Conservation (phyloP, 2,329 filamentous ascomycete genomes). For the Elsinoe batatas region DNA sequence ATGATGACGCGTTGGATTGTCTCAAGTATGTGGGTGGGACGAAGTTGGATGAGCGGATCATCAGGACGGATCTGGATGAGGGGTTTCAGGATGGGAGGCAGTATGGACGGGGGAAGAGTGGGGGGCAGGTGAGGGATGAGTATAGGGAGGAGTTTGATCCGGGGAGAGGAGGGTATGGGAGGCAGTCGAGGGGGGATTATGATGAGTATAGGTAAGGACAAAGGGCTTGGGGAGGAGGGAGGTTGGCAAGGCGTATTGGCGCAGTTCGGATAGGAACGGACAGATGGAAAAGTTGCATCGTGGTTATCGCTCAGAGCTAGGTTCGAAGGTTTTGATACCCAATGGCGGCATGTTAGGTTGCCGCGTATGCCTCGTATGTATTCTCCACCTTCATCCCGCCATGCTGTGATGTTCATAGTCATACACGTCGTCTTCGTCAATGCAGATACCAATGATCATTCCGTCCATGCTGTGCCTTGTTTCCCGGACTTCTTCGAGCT, state of each 20-base stretch:
- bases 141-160: slow-evolving; percentile 97
- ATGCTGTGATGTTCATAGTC: slow-evolving; percentile 3
- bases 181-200: slow-evolving; percentile 58
- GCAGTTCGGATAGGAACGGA: not conserved
- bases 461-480: not conserved
- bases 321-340: slow-evolving; percentile 11
- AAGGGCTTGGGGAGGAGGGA: slow-evolving; percentile 20
- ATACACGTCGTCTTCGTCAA: not conserved
- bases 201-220: slow-evolving; percentile 16
- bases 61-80: slow-evolving; percentile 88
- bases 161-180: slow-evolving; percentile 78
- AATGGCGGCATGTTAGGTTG: not conserved
- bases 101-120: slow-evolving; percentile 88
- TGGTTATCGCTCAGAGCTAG: not conserved
- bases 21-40: slow-evolving; percentile 98
- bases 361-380: not conserved
- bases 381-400: not conserved
- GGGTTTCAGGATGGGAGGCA: slow-evolving; percentile 94
- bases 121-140: slow-evolving; percentile 93
- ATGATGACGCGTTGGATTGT: slow-evolving; percentile 93
- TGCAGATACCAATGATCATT: not conserved
- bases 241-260: not conserved
- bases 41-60: slow-evolving; percentile 94
- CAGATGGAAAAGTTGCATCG: not conserved
- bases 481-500: not conserved